Percentiles rank a stretch among this genome's conserved stretches.
phyloP scores from a whole-genome alignment of 768 basidiomycete genomes.

The Pleurotus pulmonarius region DNA sequence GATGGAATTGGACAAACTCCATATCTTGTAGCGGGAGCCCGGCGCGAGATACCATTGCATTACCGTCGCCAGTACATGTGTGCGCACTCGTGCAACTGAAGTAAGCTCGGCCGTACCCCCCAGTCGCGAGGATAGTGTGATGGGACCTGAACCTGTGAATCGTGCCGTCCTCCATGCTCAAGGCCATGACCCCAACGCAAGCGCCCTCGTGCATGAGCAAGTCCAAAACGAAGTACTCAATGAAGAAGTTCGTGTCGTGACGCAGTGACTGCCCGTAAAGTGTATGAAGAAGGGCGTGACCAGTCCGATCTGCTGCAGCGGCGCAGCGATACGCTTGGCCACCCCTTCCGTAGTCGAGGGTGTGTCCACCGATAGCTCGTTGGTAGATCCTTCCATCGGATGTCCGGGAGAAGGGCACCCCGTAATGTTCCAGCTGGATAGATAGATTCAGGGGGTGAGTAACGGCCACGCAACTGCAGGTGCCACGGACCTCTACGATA shows the following conservation, averaged over 20 bases:
- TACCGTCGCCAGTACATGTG: conserved; percentile 97
- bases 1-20: conserved; percentile 99
- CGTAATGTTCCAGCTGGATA: conserved; percentile 89
- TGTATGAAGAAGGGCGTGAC: conserved; percentile 96
- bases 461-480: background rate
- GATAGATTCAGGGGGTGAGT: conserved; percentile 1
- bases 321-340: conserved; percentile 99
- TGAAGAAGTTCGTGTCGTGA: conserved; percentile 99
- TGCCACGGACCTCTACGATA: conserved; percentile 71
- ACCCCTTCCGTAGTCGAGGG: conserved; percentile 93
- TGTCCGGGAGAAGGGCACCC: conserved; percentile 97
- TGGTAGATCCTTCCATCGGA: conserved; percentile 99
- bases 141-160: conserved; percentile 97
- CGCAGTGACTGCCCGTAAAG: conserved; percentile 98
- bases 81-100: conserved; percentile 98
- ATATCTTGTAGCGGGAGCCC: conserved; percentile 94
- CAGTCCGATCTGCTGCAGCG: conserved; percentile 96
- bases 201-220: conserved; percentile 98
- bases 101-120: conserved; percentile 96
- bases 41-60: conserved; percentile 95
- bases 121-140: conserved; percentile 96
- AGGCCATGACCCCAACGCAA: conserved; percentile 97
- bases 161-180: conserved; percentile 99
- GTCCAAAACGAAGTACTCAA: conserved; percentile 98
- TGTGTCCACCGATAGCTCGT: conserved; percentile 97